Conservation (phyloP, 352 stramenopile genomes). For the Thalassiosira exigua region DNA sequence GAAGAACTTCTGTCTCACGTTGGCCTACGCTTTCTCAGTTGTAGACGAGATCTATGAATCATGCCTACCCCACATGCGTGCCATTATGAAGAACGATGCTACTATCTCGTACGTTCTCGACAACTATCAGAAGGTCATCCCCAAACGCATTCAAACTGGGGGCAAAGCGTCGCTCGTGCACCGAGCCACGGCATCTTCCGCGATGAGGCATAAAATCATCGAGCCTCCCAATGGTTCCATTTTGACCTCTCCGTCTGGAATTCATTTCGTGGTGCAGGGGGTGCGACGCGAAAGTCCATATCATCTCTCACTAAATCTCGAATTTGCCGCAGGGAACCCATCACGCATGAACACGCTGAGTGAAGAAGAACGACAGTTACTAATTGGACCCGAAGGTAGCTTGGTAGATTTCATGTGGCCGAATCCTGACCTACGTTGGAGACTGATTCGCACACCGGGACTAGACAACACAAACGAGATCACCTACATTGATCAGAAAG, state of each 20-base stretch:
- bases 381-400: neutral
- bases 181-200: conserved; percentile 2
- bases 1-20: conserved; percentile 6
- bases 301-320: neutral
- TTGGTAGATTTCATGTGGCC: neutral
- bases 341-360: neutral
- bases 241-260: neutral
- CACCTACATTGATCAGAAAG: conserved; percentile 1
- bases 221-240: neutral
- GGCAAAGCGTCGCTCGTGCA: neutral
- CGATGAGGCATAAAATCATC: neutral
- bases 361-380: neutral
- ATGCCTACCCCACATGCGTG: neutral
- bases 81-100: neutral
- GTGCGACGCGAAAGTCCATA: neutral
- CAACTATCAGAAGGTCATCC: neutral
- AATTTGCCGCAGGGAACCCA: neutral
- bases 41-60: neutral
- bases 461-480: neutral
- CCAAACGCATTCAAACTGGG: neutral
- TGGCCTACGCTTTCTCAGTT: neutral
- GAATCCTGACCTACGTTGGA: neutral
- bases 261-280: neutral
- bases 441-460: neutral
- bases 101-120: neutral